phyloP scores from a whole-genome alignment of 768 basidiomycete species.

The Kwoniella botswanensis region DNA sequence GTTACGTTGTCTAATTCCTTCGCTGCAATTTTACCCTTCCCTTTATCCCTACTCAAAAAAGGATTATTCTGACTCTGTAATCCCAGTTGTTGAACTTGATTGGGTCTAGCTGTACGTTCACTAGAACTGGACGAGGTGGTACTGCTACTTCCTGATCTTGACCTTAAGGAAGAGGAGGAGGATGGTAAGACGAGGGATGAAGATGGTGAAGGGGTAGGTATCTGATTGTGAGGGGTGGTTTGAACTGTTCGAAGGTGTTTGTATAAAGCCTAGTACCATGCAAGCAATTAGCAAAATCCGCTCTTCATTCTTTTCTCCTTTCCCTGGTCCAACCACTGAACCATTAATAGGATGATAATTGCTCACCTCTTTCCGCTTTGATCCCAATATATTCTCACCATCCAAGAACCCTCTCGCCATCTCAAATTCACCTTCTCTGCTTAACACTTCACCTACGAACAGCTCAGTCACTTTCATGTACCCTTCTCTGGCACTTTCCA shows the following conservation, averaged over 20 bases:
- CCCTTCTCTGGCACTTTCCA: slow-evolving; percentile 45
- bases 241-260: slow-evolving; percentile 41
- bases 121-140: slow-evolving; percentile 41
- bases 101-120: slow-evolving; percentile 43
- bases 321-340: background rate
- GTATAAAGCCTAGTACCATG: slow-evolving; percentile 31
- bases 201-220: slow-evolving; percentile 36
- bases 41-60: background rate
- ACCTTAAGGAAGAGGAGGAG: background rate
- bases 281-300: too few species aligned
- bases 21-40: slow-evolving; percentile 15
- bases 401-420: slow-evolving; percentile 53
- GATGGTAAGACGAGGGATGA: slow-evolving; percentile 32
- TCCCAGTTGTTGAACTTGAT: slow-evolving; percentile 2
- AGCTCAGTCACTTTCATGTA: slow-evolving; percentile 51
- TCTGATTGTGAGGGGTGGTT: slow-evolving; percentile 13
- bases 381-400: slow-evolving; percentile 43
- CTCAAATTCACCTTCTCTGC: slow-evolving; percentile 49
- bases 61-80: background rate
- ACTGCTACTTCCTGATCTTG: slow-evolving; percentile 23
- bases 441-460: slow-evolving; percentile 49
- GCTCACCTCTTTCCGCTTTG: slow-evolving; percentile 53
- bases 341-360: too few species aligned
- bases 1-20: background rate
- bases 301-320: background rate